Base-by-base conservation (phyloP, 306 rosid species). In the Rosa chinensis region DNA sequence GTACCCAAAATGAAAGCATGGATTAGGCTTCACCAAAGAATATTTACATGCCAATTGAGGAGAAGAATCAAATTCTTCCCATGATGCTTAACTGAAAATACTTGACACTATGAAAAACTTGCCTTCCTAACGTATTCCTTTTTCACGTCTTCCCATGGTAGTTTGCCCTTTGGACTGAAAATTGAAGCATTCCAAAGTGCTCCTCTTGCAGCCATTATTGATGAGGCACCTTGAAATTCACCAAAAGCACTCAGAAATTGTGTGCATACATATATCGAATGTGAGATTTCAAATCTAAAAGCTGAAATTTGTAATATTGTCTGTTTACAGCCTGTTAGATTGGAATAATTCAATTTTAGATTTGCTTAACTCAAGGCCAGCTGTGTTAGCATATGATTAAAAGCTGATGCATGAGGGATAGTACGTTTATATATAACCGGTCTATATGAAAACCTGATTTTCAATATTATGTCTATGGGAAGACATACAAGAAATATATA, bases 161-260 rank as follows among this genome's bases (percentile, higher is more conserved):
- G 78, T 82, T 84, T 73, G 35, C 96, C 94, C 42, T 84, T 63
- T 12, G 93, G 87, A 5, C 89, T 90, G 84, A 94, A 94, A 66
- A 94, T 88, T 48, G 98, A 90, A 85, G 97, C 91, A 84, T 94
- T 94, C 98, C 97, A 92, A 68, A 92, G 90, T 77, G 96, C 98
- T 62, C 98, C 98, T 89, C 98, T 87, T 18, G 98, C 98, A 78
- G 86, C 97, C 98, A 92, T 94, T 77, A 89, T 89, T 0, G 98
- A 92, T 1, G 94, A 83, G 79, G 97, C 92, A 87, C 98, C 98
- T 94, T 64, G 28, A 56, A 56, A 20, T 56, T 20, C 0, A 56
- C 62, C 62, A 56, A 56, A 20, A 56, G 25, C 12, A 56, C 28
- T 6, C 17, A 14, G 39, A 62, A 63, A 80, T 10, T 62, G 49